phyloP scores from a whole-genome alignment of 2,329 filamentous ascomycete genomes.

The Stenocarpella maydis region DNA sequence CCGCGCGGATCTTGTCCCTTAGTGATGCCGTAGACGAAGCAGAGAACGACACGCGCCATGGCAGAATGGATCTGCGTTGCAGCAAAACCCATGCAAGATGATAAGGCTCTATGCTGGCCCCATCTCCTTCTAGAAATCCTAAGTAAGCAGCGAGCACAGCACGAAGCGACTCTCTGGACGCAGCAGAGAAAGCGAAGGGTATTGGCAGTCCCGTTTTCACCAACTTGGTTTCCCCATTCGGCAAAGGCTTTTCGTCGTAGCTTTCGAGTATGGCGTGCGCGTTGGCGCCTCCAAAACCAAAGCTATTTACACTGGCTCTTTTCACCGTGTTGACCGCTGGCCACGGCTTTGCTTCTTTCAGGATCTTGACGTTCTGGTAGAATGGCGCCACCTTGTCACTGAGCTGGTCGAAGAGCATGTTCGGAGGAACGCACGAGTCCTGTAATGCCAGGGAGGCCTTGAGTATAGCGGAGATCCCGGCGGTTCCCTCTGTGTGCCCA shows the following conservation, averaged over 20 bases:
- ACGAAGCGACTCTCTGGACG: not conserved
- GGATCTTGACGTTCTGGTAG: constrained; percentile 44
- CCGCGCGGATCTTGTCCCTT: not conserved
- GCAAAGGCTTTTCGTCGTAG: constrained; percentile 9
- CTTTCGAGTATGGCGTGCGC: constrained; percentile 46
- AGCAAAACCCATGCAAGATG: not conserved
- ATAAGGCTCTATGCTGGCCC: not conserved
- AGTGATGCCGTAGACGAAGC: not conserved
- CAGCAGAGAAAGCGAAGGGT: constrained; percentile 17
- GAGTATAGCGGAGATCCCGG: constrained; percentile 48
- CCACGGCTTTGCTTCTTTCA: constrained; percentile 39
- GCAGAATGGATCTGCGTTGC: not conserved
- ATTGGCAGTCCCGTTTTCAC: not conserved
- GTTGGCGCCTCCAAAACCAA: constrained; percentile 46
- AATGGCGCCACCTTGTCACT: constrained; percentile 40
- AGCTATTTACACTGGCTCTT: constrained; percentile 46
- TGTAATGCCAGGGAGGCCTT: constrained; percentile 45
- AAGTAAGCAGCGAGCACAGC: not conserved
- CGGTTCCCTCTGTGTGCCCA: constrained; percentile 49
- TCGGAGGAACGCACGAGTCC: constrained; percentile 44
- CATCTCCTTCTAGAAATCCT: not conserved
- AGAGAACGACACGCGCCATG: not conserved
- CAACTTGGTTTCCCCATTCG: not conserved
- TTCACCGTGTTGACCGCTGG: constrained; percentile 37
- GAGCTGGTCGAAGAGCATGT: constrained; percentile 42